A percentile compares a stretch with the other conserved stretches of the same genome.
These are phyloP conservation scores for Arxiozyma bovina DNA, from an alignment of 1,139 yeast species.

Conservation along the genomic window DNA sequence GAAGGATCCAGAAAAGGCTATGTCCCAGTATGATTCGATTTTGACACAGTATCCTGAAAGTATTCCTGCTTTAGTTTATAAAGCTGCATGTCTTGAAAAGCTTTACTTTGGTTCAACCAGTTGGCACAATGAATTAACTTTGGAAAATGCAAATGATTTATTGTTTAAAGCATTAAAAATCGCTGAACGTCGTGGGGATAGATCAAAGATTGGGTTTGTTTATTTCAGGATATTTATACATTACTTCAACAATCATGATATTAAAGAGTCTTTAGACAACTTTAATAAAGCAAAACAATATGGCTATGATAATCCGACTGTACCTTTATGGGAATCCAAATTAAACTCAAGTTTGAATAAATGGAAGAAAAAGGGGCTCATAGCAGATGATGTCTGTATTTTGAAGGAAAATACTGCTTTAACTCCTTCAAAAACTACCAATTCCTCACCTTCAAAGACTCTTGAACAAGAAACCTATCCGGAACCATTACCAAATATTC, in stretches of 20 bases:
- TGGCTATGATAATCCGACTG: slow-evolving; percentile 41
- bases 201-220: slow-evolving; percentile 48
- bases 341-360: slow-evolving; percentile 32
- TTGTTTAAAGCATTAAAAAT: slow-evolving; percentile 47
- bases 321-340: slow-evolving; percentile 46
- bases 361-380: slow-evolving; percentile 1
- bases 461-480: background rate
- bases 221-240: slow-evolving; percentile 53
- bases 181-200: slow-evolving; percentile 45
- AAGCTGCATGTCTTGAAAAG: slow-evolving; percentile 52
- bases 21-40: slow-evolving; percentile 30
- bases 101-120: slow-evolving; percentile 27
- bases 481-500: background rate
- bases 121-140: slow-evolving; percentile 35
- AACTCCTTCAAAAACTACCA: background rate
- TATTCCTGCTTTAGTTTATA: slow-evolving; percentile 44
- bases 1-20: slow-evolving; percentile 35
- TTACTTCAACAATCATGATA: slow-evolving; percentile 40
- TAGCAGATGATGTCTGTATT: background rate
- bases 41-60: slow-evolving; percentile 37
- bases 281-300: slow-evolving; percentile 43
- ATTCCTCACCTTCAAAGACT: background rate
- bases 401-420: background rate
- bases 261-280: slow-evolving; percentile 40
- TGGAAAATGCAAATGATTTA: slow-evolving; percentile 43